Percentiles rank a stretch among this genome's conserved stretches.
Conservation (phyloP, 2,329 filamentous ascomycete genomes). For the Aureobasidium leucospermi region DNA sequence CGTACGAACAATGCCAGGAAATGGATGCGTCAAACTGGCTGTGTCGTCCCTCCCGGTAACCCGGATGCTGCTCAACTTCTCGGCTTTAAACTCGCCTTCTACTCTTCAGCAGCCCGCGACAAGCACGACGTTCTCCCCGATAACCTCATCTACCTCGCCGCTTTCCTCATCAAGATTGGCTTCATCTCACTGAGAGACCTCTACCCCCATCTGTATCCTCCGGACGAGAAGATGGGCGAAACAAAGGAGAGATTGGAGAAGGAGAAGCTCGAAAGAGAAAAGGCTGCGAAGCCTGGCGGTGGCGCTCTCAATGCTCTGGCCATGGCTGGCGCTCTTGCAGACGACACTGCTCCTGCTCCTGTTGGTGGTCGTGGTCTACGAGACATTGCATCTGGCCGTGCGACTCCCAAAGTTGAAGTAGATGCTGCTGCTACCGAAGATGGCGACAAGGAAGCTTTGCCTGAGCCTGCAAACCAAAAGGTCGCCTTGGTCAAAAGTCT, state of each 20-base stretch:
- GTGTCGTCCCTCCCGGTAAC: conserved; percentile 77
- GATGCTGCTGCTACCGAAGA: conserved; percentile 31
- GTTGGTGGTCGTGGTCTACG: conserved; percentile 26
- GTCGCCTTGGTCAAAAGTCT: conserved; percentile 75
- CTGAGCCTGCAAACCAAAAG: conserved; percentile 82
- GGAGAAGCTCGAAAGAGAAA: conserved; percentile 73
- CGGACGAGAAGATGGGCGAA: conserved; percentile 72
- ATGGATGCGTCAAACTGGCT: conserved; percentile 77
- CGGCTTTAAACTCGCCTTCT: conserved; percentile 95
- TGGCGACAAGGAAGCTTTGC: conserved; percentile 39
- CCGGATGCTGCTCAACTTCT: conserved; percentile 87
- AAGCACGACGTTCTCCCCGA: conserved; percentile 73
- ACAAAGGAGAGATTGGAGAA: conserved; percentile 63
- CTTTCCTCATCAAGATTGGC: conserved; percentile 90
- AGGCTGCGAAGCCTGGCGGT: conserved; percentile 60
- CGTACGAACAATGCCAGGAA: conserved; percentile 54
- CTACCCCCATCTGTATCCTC: conserved; percentile 84
- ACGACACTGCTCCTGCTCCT: conserved; percentile 57
- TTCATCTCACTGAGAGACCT: conserved; percentile 89
- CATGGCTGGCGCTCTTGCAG: conserved; percentile 76
- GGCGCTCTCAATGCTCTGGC: conserved; percentile 72
- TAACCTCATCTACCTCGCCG: conserved; percentile 86
- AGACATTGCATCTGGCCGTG: conserved; percentile 39
- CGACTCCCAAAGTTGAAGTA: conserved; percentile 33
- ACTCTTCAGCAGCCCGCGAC: conserved; percentile 71